Base-by-base conservation (phyloP, 176 grass and related monocot species). In the Oryza brachyantha region DNA sequence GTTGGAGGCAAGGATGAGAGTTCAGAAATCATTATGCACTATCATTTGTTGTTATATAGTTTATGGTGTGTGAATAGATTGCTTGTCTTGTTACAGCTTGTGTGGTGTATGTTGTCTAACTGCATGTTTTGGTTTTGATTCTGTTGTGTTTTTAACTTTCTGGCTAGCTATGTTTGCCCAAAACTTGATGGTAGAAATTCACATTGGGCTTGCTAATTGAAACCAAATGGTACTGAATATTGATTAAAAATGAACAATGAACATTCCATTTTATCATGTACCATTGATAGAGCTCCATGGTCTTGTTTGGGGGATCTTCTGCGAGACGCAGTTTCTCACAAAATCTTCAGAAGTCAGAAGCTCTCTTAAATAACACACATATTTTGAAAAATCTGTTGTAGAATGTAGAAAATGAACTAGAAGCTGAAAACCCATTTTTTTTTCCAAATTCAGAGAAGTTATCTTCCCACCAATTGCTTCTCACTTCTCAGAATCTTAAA, bases 1-100 rank as follows among this genome's bases (percentile, higher is more conserved):
- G 79, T 74, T 52, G 26, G 63, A n/a, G 27, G 71, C 13, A 36
- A 39, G 52, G 81, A 37, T 39, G 38, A 63, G 45, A 75, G 45
- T 68, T 83, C 29, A 63, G n/a, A 54, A 57, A 34, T 29, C 17
- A 50, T 84, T 46, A 24, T 61, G 50, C 14, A 50, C 38, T 24
- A 38, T 78, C 2, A 4, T 64, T 65, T n/a, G 2, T 46, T 25
- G 8, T 31, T 45, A 9, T 29, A 9, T 29, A 46, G 0, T 12
- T 34, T 11, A 65, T 25, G 0, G 21, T 61, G 63, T 25, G 31
- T 42, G 45, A 45, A 65, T 55, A 25, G 64, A 38, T 63, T 55
- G 4, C 48, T 17, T 45, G 19, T 36, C 26, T 4, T 40, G 46
- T 75, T 68, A 35, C 21, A 68, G 4, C 16, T 59, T 29, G 19